Evolutionary conservation across 129 eudicot genomes (phyloP).

Genomic region (Helianthus tuberosus): DNA sequence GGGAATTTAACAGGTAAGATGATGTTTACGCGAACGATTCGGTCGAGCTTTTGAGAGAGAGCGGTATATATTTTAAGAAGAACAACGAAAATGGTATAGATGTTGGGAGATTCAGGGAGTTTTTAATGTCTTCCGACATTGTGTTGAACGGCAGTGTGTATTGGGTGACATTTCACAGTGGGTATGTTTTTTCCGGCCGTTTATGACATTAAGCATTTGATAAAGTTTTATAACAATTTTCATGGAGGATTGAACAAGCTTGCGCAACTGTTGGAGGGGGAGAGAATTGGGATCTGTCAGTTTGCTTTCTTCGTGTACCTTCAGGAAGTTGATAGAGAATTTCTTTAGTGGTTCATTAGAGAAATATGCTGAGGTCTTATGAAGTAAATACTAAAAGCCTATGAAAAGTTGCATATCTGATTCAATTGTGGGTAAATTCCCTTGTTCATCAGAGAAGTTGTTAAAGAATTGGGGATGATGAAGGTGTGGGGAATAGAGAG

Average conservation of each 20-base stretch:
- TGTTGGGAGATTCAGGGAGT: constrained; percentile 72
- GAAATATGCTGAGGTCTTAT: constrained; percentile 83
- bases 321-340: constrained; percentile 81
- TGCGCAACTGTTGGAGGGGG: constrained; percentile 79
- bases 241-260: constrained; percentile 94
- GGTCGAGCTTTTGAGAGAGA: constrained; percentile 72
- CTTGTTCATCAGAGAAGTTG: too few species aligned
- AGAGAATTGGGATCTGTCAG: constrained; percentile 88
- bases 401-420: too few species aligned
- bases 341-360: constrained; percentile 84
- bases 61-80: constrained; percentile 79
- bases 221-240: constrained; percentile 84
- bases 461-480: too few species aligned
- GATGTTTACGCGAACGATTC: constrained; percentile 84
- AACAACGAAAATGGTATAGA: constrained; percentile 76
- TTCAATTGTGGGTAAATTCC: too few species aligned
- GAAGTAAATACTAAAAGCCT: too few species aligned
- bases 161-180: constrained; percentile 92
- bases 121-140: constrained; percentile 88
- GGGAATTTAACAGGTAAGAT: constrained; percentile 77
- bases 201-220: constrained; percentile 84
- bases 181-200: constrained; percentile 70
- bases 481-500: too few species aligned
- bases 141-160: constrained; percentile 75
- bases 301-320: constrained; percentile 76